Base-by-base conservation (phyloP, 2,329 filamentous ascomycete genomes). In the Dryadomyces quercivorus region DNA sequence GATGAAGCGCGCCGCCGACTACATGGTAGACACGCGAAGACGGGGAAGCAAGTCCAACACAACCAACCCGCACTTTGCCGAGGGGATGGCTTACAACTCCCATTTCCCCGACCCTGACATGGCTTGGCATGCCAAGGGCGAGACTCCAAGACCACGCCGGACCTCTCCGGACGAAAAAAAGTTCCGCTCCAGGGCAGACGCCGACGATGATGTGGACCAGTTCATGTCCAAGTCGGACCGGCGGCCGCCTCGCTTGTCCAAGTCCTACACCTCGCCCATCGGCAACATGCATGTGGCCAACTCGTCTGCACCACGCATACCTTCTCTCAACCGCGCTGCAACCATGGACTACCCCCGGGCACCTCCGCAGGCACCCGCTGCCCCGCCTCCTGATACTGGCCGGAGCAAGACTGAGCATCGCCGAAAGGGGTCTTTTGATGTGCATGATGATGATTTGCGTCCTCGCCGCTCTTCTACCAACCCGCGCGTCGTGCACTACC, bases 161-260 rank as follows among this genome's bases (percentile, higher is more conserved):
- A n/a, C 54, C 3, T 61, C 62, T 1, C 60, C 59, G 10, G 62
- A 63, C 3, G 60, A 59, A 7, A 58, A 56, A 40, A 57, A 55
- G 10, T 46, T 45, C 13, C 56, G 54, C 12, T 10, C 46, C 31
- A 47, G 47, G 1, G 46, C 22, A 2, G 54, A 53, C 12, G 47
- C 15, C 0, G 55, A 58, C 10, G 53, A 40, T 12, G 53, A 57
- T 7, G 47, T 50, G 12, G 53, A 55, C 1, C 59, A 60, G 16
- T 58, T 61, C 21, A 44, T 59, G 36, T 50, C 54, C 12, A 52
- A 56, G n/a, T 53, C 63, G 2, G 53, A 58, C 5, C 56, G 58
- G 13, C 36, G 52, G 18, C 59, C 61, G 22, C 57, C 61, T 2
- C 62, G 61, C 8, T 62, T 66, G 16, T 43, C 55, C 18, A 67